A percentile compares a stretch with the other conserved stretches of the same genome.
Evolutionary conservation across 1,284 basidiomycete genomes (phyloP).

Genomic region (Mycena citricolor): DNA sequence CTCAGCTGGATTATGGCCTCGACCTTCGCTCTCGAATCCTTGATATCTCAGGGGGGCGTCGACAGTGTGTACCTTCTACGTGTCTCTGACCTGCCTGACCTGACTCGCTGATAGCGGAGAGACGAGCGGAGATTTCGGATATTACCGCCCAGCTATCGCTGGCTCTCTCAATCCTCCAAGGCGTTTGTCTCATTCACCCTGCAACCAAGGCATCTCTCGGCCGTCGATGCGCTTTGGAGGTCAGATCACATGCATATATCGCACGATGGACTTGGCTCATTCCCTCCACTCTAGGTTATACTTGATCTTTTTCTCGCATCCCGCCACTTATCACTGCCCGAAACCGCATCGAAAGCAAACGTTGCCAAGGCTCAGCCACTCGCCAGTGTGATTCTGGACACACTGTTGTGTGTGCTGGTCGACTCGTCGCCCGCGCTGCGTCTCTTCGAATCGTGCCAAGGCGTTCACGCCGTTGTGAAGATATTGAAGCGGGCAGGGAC

Average conservation of each 20-base stretch:
- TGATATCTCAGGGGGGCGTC: constrained; percentile 37
- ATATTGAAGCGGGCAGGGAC: constrained; percentile 81
- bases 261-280: not conserved
- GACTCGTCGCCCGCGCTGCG: constrained; percentile 74
- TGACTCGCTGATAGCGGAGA: constrained; percentile 44
- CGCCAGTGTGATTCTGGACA: constrained; percentile 72
- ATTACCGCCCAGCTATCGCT: constrained; percentile 53
- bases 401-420: constrained; percentile 80
- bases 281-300: constrained; percentile 63
- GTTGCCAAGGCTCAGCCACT: constrained; percentile 38
- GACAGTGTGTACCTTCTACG: constrained; percentile 37
- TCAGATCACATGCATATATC: constrained; percentile 36
- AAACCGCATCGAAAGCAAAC: constrained; percentile 22
- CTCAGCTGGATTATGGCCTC: constrained; percentile 52
- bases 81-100: too few species aligned
- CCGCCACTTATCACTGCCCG: constrained; percentile 49
- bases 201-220: constrained; percentile 71
- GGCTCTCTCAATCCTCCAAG: constrained; percentile 73
- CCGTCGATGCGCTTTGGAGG: constrained; percentile 71
- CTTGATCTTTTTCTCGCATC: constrained; percentile 68
- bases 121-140: constrained; percentile 42
- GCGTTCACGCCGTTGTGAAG: constrained; percentile 78
- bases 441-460: constrained; percentile 72
- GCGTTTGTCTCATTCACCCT: constrained; percentile 70
- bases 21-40: constrained; percentile 40